These are phyloP conservation scores for Yamadazyma epiphylla DNA, from an alignment of 1,139 yeast species.

Conservation along the genomic window DNA sequence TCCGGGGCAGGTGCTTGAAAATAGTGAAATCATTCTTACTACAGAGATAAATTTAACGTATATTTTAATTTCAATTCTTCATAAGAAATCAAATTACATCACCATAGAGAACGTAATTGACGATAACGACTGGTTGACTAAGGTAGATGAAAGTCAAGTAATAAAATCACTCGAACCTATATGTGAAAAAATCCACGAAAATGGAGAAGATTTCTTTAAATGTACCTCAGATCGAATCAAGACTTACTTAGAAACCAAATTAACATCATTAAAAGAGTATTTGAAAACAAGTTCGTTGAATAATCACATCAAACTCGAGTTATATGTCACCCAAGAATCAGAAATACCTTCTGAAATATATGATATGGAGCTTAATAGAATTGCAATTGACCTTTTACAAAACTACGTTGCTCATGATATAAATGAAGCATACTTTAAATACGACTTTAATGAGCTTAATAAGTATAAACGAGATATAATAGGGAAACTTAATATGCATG, in stretches of 20 bases:
- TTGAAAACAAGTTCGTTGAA: constrained; percentile 13
- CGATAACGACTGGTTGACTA: constrained; percentile 21
- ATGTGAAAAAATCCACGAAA: constrained; percentile 46
- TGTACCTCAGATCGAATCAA: constrained; percentile 31
- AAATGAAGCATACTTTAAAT: constrained; percentile 3
- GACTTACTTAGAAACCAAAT: constrained; percentile 26
- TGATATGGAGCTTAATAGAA: constrained; percentile 12
- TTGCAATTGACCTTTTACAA: constrained; percentile 10
- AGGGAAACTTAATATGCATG: constrained; percentile 23
- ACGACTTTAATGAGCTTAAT: constrained; percentile 27
- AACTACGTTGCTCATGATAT: constrained; percentile 5
- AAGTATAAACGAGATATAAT: constrained; percentile 25
- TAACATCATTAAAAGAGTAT: constrained; percentile 13
- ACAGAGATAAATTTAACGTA: constrained; percentile 42
- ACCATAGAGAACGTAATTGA: constrained; percentile 50
- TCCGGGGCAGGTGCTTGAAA: constrained; percentile 17
- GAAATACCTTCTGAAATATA: constrained; percentile 28
- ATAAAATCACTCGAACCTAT: constrained; percentile 24
- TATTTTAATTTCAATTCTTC: constrained; percentile 36
- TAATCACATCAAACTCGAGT: constrained; percentile 37
- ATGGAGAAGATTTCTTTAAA: constrained; percentile 47
- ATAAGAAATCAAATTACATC: constrained; percentile 26
- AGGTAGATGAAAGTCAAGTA: constrained; percentile 22
- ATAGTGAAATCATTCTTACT: constrained; percentile 37
- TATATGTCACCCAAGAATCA: constrained; percentile 18